phyloP scores from a whole-genome alignment of 2,329 filamentous ascomycete species.

The Fusarium sp. region DNA sequence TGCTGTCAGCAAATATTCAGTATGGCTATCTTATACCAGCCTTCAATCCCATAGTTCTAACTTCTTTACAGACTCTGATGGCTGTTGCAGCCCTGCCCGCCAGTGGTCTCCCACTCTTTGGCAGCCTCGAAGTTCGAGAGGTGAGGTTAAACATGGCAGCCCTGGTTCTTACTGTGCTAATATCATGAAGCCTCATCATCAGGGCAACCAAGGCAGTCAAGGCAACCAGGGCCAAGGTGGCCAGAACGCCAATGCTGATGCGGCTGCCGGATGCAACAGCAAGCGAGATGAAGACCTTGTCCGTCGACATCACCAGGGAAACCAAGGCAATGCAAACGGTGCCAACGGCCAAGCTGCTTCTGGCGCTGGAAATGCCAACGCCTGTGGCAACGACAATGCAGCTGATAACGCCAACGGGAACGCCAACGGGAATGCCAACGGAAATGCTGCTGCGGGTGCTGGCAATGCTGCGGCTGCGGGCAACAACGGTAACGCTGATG shows the following conservation, averaged over 20 bases:
- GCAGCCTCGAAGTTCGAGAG: constrained; percentile 6
- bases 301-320: not conserved
- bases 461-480: not conserved
- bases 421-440: not conserved
- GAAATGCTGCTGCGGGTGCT: not conserved
- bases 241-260: not conserved
- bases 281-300: not conserved
- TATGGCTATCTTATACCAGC: not conserved
- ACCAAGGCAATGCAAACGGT: not conserved
- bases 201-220: not conserved
- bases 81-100: constrained; percentile 20
- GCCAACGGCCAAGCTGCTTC: not conserved
- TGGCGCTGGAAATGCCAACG: not conserved
- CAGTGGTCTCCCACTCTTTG: constrained; percentile 11
- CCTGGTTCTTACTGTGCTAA: fast-evolving
- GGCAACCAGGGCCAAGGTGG: not conserved
- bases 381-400: not conserved
- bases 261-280: not conserved
- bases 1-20: constrained; percentile 12
- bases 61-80: constrained; percentile 8
- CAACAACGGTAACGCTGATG: not conserved
- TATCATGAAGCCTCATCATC: not conserved
- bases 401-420: not conserved
- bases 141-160: not conserved
- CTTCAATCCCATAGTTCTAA: not conserved